Conservation (phyloP, 1,284 basidiomycete genomes). For the Agroathelia rolfsii region DNA sequence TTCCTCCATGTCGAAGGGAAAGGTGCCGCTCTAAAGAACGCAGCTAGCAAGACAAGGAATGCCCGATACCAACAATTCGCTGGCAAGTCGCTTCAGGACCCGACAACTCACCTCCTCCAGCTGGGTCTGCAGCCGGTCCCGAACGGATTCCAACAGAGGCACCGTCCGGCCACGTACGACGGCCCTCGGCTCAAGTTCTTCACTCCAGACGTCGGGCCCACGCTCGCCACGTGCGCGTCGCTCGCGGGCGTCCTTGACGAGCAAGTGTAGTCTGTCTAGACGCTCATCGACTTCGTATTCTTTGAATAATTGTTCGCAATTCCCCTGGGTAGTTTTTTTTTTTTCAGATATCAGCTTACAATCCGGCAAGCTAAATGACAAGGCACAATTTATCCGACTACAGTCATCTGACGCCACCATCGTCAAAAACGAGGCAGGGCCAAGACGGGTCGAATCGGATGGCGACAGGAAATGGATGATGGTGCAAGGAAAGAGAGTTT, state of each 20-base stretch:
- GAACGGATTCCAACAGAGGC: slow-evolving; percentile 46
- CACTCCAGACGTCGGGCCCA: slow-evolving; percentile 51
- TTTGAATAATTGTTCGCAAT: slow-evolving; percentile 49
- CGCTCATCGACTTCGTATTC: slow-evolving; percentile 56
- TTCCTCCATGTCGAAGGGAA: too few species aligned
- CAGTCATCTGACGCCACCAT: too few species aligned
- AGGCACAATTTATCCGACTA: too few species aligned
- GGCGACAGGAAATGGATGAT: slow-evolving; percentile 5
- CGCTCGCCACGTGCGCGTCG: slow-evolving; percentile 38
- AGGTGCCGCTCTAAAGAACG: neutral
- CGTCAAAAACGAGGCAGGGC: too few species aligned
- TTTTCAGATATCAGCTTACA: slow-evolving; percentile 8
- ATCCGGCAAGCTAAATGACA: neutral
- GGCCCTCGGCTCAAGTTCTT: slow-evolving; percentile 45
- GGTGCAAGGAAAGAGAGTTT: slow-evolving; percentile 1
- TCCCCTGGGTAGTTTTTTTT: too few species aligned
- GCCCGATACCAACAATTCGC: too few species aligned
- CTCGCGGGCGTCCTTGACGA: slow-evolving; percentile 62
- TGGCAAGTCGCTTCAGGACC: too few species aligned
- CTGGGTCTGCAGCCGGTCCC: slow-evolving; percentile 36
- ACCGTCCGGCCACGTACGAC: slow-evolving; percentile 55
- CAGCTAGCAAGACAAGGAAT: slow-evolving; percentile 1
- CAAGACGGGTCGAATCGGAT: too few species aligned
- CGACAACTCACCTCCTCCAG: slow-evolving; percentile 34
- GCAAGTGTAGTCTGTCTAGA: slow-evolving; percentile 57